Base-by-base conservation (phyloP, 169 alveolate species). In the Plasmodium sp. region DNA sequence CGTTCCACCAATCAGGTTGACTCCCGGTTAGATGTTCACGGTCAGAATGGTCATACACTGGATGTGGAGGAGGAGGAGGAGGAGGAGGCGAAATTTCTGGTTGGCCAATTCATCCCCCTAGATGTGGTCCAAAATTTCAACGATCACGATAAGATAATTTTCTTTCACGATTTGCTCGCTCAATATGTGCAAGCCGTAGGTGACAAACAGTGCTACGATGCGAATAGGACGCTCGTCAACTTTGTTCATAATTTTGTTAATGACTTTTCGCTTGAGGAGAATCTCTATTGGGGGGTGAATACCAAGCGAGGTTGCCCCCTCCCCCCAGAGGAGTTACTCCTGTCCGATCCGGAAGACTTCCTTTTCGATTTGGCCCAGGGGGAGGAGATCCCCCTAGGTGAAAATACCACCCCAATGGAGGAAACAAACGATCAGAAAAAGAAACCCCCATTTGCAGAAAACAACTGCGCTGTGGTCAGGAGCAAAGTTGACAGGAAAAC, bases 91-190 rank as follows among this genome's bases (percentile, higher is more conserved):
- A 83, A 58, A 36, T 83, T 39, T 84, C 51, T 27, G 48, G 48
- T 75, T 48, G 45, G 67, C 31, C 41, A 75, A 48, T 16, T 16
- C 16, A n/a, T 33, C 14, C 41, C 90, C 34, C 45, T 88, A 51
- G 62, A 88, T 31, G 36, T 41, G 6, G 33, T 88, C 3, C 67
- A 58, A 79, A 77, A 71, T 5, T 88, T 88, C 72, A 88, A 79
- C 62, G 48, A 58, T 39, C 94, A 88, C 72, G 94, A 88, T 80
- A 88, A 88, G 81, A 36, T 88, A 88, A 79, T 88, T 16, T 79
- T 88, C 48, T 88, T 88, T 56, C 71, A 88, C 73, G 73, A 56
- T 34, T 56, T 79, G 43, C 4, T 88, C 10, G 67, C 67, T 12
- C 56, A 36, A 16, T 88, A 88, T 73, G 51, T 48, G 48, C 48